A percentile compares a stretch with the other conserved stretches of the same genome.
These are phyloP conservation scores for Colletotrichum sp. DNA, from an alignment of 2,329 filamentous ascomycete species.

Conservation along the genomic window DNA sequence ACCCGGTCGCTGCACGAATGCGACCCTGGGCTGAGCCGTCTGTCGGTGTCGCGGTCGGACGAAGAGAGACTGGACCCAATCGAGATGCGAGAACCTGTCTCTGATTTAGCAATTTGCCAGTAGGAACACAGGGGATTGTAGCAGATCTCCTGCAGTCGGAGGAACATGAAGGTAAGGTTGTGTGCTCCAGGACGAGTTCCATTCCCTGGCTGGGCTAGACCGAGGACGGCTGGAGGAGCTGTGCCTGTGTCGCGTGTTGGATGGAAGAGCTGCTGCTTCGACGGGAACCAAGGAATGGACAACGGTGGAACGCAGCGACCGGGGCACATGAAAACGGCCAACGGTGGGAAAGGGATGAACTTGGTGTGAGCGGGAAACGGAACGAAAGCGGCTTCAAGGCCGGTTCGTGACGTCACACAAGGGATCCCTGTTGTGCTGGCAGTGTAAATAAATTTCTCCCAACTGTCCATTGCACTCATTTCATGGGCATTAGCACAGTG, in stretches of 20 bases:
- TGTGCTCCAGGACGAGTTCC: background rate
- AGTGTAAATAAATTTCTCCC: background rate
- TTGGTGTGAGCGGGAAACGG: background rate
- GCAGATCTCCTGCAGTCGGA: background rate
- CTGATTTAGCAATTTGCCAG: background rate
- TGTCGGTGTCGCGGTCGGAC: background rate
- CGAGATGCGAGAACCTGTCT: background rate
- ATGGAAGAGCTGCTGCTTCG: background rate
- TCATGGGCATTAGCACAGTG: background rate
- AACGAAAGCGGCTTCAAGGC: background rate
- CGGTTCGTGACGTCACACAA: slow-evolving; percentile 9
- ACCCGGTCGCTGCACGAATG: background rate
- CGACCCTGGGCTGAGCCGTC: background rate
- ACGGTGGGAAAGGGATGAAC: background rate
- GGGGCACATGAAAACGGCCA: slow-evolving; percentile 1
- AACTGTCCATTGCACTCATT: background rate
- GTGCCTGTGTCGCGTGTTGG: background rate
- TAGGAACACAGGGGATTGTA: background rate
- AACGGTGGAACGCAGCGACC: background rate
- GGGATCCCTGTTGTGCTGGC: background rate
- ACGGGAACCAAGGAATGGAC: background rate
- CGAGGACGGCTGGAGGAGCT: background rate
- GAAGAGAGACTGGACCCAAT: background rate
- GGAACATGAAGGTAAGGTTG: background rate
- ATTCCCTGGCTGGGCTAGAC: background rate